Base-by-base conservation (phyloP, 1,284 basidiomycete species). In the Malassezia sp. region DNA sequence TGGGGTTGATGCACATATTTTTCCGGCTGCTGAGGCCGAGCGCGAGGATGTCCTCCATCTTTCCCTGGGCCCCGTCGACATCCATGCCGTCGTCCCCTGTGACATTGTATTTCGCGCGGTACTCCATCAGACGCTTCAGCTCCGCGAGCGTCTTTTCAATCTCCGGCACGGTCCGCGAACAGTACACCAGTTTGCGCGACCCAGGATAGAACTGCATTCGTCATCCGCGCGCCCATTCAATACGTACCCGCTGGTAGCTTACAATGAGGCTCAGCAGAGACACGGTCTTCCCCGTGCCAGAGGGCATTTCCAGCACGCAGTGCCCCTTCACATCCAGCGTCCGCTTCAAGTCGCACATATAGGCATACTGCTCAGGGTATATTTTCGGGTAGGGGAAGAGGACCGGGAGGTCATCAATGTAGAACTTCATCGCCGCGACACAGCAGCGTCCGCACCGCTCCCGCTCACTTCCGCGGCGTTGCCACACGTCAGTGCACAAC, bases 81-180 rank as follows among this genome's bases (percentile, higher is more conserved):
- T 79, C 78, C 38, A 76, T 73, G 58, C 86, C 77, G 54, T 84
- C 57, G 14, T 60, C 51, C 11, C 81, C 59, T 72, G 76, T 32
- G 74, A 73, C 61, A 14, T 39, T 62, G 49, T 64, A 66, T 5
- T 54, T 38, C 0, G 61, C 62, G 27, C 93, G 81, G 71, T 96
- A 97, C 27, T 81, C 81, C 82, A 99, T 88, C 30, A 99, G 74
- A 36, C 91, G 76, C 72, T 96, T 93, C 65, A 99, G 74, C 74
- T 99, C 93, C 1, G 89, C 82, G 37, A 99, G 75, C 0, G 93
- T 93, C 72, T 99, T 99, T 72, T 99, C 93, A 60, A 99, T 99
- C 74, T 99, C 93, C 5, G 93, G 93, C n/a, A 99, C 93, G 3
- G 93, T 99, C 67, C 93, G 90, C 20, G 93, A 97, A 73, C 93